Evolutionary conservation across 345 rosid species (phyloP).

Genomic region (Durio zibethinus): DNA sequence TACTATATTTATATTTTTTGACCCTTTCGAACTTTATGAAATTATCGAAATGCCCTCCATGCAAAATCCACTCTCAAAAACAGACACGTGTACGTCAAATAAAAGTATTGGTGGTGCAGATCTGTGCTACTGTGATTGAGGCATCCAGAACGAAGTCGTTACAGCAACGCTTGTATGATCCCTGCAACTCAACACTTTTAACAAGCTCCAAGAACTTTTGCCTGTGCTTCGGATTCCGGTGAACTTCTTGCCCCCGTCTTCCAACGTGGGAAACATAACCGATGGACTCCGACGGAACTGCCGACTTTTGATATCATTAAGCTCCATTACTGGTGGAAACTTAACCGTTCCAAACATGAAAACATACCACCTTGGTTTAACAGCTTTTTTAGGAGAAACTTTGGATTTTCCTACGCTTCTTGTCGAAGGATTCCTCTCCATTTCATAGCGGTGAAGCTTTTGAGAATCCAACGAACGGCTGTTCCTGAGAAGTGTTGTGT

Average conservation of each 20-base stretch:
- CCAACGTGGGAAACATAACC: constrained; percentile 35
- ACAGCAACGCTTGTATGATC: constrained; percentile 52
- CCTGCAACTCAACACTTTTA: constrained; percentile 65
- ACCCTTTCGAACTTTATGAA: not conserved
- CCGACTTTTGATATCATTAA: constrained; percentile 61
- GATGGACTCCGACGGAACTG: constrained; percentile 55
- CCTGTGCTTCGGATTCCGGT: constrained; percentile 31
- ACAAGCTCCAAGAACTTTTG: constrained; percentile 39
- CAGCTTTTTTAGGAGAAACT: not conserved
- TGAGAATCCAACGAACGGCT: constrained; percentile 62
- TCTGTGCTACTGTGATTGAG: not conserved
- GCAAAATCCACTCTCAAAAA: not conserved
- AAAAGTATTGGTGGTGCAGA: not conserved
- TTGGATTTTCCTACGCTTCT: constrained; percentile 28
- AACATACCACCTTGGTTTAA: constrained; percentile 59
- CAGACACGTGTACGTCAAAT: too few relatives aligned
- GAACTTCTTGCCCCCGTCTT: constrained; percentile 18
- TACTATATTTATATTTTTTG: not conserved
- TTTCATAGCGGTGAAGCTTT: constrained; percentile 30
- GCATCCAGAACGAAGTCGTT: constrained; percentile 46
- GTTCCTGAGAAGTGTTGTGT: constrained; percentile 30
- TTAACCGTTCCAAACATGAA: constrained; percentile 60
- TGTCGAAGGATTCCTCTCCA: constrained; percentile 26
- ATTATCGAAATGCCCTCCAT: constrained; percentile 9
- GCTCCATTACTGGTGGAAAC: constrained; percentile 59